Base-by-base conservation (phyloP, 1,139 yeast species). In the Lodderomyces metapsilosis region DNA sequence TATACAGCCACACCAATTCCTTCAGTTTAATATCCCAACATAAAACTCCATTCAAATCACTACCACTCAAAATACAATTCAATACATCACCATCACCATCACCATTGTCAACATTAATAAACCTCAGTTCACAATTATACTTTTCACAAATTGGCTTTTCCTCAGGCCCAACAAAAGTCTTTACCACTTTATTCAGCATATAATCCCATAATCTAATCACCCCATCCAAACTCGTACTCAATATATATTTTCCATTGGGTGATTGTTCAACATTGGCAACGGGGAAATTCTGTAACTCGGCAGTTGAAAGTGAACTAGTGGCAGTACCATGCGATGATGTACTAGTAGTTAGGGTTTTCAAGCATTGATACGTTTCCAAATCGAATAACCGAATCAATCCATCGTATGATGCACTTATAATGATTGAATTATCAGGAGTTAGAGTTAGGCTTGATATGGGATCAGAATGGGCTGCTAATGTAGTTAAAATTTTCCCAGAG, bases 401-500 rank as follows among this genome's bases (percentile, higher is more conserved):
- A 61, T 92, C 98, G 57, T 84, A 87, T 3, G 96, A 85, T 0
- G 95, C 95, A 49, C 96, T 85, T 3, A 84, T 87, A 13, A 92
- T 76, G 30, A 94, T 78, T 0, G 96, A 77, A 38, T 92, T 87
- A 55, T 92, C 98, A 41, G 82, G 84, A 2, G 81, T 73, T 41
- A 92, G 66, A 50, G 87, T 81, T 1, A 91, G 69, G 0, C 88
- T 75, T 37, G 88, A 81, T 1, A 92, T 86, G 0, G 98, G 95
- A 52, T 89, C 98, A 0, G 95, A 80, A 60, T 92, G 98, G 0
- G 98, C 98, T 13, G 96, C 88, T 43, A 92, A 67, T 0, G 95
- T 88, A 54, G 86, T 82, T 52, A 89, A 64, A 39, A 87, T 78
- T 38, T 74, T 74, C 0, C 95, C 94, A 20, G 82, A 73, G 28